Evolutionary conservation across 1,284 basidiomycete species (phyloP), one percentile per base, ranked within the genome.

Genomic region (Tilletia setariae): DNA sequence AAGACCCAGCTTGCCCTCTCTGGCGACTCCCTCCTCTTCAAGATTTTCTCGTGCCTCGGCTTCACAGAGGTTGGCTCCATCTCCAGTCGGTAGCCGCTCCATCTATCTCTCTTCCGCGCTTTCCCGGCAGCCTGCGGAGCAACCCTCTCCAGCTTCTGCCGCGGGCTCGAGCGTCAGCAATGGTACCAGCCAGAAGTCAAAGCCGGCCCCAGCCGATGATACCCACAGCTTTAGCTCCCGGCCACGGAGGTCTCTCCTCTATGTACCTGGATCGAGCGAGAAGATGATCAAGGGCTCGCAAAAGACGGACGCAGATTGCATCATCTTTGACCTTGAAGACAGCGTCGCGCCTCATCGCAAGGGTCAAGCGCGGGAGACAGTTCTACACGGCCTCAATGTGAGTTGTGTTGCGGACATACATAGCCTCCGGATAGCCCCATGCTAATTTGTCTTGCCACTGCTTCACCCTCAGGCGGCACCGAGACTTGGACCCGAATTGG

Each of bases 291-390:
- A 76, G 43, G 79, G 78, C 47, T 73, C 68, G 32, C 75, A 70
- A 3, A 44, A 68, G 16, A 66, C 71, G 21, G 30, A 62, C 1
- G 71, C 77, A 13, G 80, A 82, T 42, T 76, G 74, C 40, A 72
- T 82, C 64, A 77, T 82, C 42, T 80, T 74, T 43, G 80, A 82
- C 51, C 72, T 82, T 9, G 80, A 82, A 65, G 78, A 82, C 53
- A 76, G 76, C 43, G 79, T 81, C 0, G 80, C 79, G 0, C 65
- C 67, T 28, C 80, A 81, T 69, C 75, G 78, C 13, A 81, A 81
- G 59, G 75, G 74, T 0, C 73, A 72, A 9, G 80, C 79, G 1
- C 71, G 76, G 1, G 72, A 74, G 63, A 72, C 76, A 53, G 79
- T 81, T 0, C 70, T 77, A 1, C 72, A 80, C 8, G 79, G 73